phyloP scores from a whole-genome alignment of 495 filamentous ascomycete species.

The Lentithecium fluviatile region DNA sequence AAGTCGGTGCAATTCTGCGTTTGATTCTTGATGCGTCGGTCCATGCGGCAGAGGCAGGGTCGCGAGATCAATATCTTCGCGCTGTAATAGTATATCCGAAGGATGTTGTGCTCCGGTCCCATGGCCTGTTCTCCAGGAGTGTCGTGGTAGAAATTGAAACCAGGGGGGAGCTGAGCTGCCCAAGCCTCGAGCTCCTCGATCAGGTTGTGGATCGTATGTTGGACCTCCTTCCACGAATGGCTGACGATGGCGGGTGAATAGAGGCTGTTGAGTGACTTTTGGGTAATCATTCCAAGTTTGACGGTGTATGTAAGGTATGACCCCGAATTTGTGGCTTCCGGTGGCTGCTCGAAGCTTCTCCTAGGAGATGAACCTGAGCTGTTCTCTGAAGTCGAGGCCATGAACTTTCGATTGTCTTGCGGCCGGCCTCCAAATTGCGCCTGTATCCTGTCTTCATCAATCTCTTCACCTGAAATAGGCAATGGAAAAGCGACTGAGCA shows the following conservation, averaged over 20 bases:
- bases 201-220: conserved; percentile 55
- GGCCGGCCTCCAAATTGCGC: conserved; percentile 5
- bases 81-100: conserved; percentile 56
- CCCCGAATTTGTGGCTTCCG: conserved; percentile 16
- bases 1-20: conserved; percentile 49
- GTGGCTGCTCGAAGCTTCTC: background rate
- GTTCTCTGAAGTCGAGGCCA: conserved; percentile 1
- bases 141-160: conserved; percentile 16
- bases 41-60: conserved; percentile 59
- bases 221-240: conserved; percentile 59
- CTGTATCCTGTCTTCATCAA: conserved; percentile 7
- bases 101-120: conserved; percentile 38
- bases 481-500: conserved; percentile 32
- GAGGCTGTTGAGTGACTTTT: conserved; percentile 57
- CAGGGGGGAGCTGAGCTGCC: conserved; percentile 34
- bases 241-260: conserved; percentile 57
- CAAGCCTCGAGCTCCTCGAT: conserved; percentile 56
- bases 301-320: conserved; percentile 53
- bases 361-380: background rate
- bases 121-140: conserved; percentile 17
- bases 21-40: conserved; percentile 49
- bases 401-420: background rate
- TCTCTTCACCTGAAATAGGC: conserved; percentile 25
- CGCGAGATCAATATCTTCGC: conserved; percentile 60
- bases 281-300: conserved; percentile 53